A percentile compares a stretch with the other conserved stretches of the same genome.
phyloP scores from a whole-genome alignment of 2,329 filamentous ascomycete species.

The Aspergillus quadricinctus region DNA sequence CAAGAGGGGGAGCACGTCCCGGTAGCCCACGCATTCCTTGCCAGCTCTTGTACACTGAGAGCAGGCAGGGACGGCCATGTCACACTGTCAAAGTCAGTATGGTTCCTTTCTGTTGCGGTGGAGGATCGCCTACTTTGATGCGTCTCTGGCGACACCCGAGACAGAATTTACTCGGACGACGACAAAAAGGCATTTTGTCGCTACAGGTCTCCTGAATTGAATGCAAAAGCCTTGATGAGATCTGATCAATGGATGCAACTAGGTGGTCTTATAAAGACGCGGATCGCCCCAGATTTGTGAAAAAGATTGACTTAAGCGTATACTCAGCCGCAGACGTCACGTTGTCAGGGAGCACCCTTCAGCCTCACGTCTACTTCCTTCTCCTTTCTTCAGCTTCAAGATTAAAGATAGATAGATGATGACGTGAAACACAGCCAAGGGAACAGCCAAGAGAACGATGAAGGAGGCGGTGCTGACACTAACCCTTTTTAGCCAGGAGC shows the following conservation, averaged over 20 bases:
- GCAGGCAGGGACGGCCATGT: conserved; percentile 23
- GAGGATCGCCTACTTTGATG: conserved; percentile 16
- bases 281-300: background rate
- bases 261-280: background rate
- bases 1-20: conserved; percentile 22
- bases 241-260: too few relatives aligned
- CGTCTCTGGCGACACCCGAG: conserved; percentile 22
- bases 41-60: conserved; percentile 29
- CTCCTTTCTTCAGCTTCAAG: background rate
- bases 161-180: conserved; percentile 23
- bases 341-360: background rate
- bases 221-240: background rate
- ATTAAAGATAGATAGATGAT: background rate
- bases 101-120: background rate
- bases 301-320: background rate
- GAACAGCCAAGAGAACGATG: background rate
- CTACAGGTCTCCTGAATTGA: background rate
- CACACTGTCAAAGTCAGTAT: conserved; percentile 21
- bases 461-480: background rate
- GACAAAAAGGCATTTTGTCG: conserved; percentile 20
- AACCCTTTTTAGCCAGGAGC: background rate
- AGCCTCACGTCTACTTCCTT: background rate
- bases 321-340: background rate
- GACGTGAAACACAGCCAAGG: background rate
- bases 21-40: conserved; percentile 27